Conservation (phyloP, 2,329 filamentous ascomycete species). For the Xylaria sp. region DNA sequence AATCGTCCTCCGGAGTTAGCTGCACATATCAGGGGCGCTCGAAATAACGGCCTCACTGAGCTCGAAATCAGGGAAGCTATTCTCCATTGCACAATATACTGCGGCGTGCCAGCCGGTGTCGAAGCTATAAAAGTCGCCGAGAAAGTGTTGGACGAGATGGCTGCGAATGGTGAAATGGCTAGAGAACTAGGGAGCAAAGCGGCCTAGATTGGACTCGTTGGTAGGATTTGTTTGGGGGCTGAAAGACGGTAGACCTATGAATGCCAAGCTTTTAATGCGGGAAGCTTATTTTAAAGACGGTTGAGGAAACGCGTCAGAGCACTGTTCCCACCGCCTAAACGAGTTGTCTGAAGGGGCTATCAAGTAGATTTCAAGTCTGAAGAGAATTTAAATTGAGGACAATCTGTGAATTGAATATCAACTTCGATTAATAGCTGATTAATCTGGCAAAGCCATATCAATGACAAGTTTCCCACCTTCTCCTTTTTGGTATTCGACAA, state of each 20-base stretch:
- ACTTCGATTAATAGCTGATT: conserved; percentile 15
- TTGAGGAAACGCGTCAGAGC: not conserved
- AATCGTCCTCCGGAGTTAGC: conserved; percentile 69
- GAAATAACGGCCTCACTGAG: conserved; percentile 70
- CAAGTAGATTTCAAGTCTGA: not conserved
- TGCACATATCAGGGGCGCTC: conserved; percentile 69
- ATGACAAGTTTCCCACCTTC: conserved; percentile 58
- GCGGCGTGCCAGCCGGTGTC: conserved; percentile 56
- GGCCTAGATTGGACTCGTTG: conserved; percentile 3
- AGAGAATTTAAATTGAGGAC: not conserved
- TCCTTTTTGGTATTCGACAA: conserved; percentile 56
- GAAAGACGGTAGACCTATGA: not conserved
- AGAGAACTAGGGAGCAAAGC: conserved; percentile 46
- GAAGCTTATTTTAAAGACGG: not conserved
- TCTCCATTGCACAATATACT: conserved; percentile 57
- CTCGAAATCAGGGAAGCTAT: conserved; percentile 71
- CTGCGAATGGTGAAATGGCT: conserved; percentile 45
- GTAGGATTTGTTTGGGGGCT: not conserved
- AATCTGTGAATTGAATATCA: conserved; percentile 29
- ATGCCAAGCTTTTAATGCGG: not conserved
- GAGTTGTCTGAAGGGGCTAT: not conserved
- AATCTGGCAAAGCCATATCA: conserved; percentile 47
- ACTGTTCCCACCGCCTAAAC: too few species aligned
- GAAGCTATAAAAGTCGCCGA: conserved; percentile 53
- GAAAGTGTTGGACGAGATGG: conserved; percentile 48